Conservation (phyloP, 306 rosid genomes). For the Trichosanthes truncata region DNA sequence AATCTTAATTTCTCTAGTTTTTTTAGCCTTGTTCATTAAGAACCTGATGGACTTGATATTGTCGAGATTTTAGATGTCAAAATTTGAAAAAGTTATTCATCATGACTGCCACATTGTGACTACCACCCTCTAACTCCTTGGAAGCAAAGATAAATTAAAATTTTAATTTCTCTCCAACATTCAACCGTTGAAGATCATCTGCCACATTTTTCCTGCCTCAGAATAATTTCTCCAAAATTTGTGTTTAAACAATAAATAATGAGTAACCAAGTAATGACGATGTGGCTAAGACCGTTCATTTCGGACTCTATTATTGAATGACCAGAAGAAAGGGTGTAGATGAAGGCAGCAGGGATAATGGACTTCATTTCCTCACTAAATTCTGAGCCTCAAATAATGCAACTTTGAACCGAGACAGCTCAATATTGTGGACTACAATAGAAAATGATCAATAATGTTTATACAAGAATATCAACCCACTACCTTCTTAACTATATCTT, state of each 20-base stretch:
- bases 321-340: neutral
- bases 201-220: neutral
- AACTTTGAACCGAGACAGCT: neutral
- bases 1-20: too few relatives aligned
- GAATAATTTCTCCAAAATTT: neutral
- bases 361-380: neutral
- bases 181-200: neutral
- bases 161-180: too few relatives aligned
- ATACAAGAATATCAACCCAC: slow-evolving; percentile 20
- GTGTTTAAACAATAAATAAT: neutral
- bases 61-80: too few relatives aligned
- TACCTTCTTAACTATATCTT: slow-evolving; percentile 23
- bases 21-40: too few relatives aligned
- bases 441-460: neutral
- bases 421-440: neutral
- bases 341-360: neutral
- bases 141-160: too few relatives aligned
- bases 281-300: neutral
- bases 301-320: neutral
- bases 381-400: neutral
- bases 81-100: too few relatives aligned
- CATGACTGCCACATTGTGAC: too few relatives aligned
- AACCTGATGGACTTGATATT: too few relatives aligned
- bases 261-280: neutral
- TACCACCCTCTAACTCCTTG: too few relatives aligned